Evolutionary conservation across 371 early-diverging fungal genomes (phyloP).

Genomic region (Nematocida sp.): DNA sequence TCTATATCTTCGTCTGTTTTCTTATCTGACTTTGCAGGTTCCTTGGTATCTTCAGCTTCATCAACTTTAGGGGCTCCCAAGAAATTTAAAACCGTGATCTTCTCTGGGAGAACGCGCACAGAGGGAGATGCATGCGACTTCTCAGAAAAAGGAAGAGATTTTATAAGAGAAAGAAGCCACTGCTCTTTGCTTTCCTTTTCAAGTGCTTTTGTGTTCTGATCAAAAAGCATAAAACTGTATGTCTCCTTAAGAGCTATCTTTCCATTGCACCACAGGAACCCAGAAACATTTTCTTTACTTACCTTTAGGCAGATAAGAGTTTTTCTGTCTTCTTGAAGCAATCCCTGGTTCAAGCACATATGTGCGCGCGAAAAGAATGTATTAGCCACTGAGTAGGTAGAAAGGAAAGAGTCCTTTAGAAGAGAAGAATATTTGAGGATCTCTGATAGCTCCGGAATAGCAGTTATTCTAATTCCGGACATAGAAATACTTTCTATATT

Average conservation of each 20-base stretch:
- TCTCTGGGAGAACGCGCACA: not conserved
- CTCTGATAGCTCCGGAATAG: not conserved
- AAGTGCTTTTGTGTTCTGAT: not conserved
- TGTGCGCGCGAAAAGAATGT: not conserved
- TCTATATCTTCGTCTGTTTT: not conserved
- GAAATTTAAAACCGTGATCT: not conserved
- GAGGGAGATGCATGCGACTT: not conserved
- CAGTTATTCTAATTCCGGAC: not conserved
- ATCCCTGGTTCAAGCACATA: not conserved
- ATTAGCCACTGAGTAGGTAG: not conserved
- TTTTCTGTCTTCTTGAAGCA: not conserved
- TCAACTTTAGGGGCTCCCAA: no score
- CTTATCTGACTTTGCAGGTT: not conserved
- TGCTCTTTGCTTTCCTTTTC: constrained; percentile 21
- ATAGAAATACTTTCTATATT: not conserved
- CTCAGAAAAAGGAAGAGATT: constrained; percentile 2
- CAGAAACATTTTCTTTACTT: not conserved
- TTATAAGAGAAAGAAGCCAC: constrained; percentile 18
- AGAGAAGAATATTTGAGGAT: not conserved
- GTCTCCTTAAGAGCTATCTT: not conserved
- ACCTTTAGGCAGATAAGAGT: not conserved
- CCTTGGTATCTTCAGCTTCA: no score
- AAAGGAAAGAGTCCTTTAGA: not conserved
- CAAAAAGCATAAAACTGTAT: not conserved
- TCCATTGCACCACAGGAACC: not conserved